phyloP scores from a whole-genome alignment of 495 filamentous ascomycete genomes.

The Rostrohypoxylon terebratum region DNA sequence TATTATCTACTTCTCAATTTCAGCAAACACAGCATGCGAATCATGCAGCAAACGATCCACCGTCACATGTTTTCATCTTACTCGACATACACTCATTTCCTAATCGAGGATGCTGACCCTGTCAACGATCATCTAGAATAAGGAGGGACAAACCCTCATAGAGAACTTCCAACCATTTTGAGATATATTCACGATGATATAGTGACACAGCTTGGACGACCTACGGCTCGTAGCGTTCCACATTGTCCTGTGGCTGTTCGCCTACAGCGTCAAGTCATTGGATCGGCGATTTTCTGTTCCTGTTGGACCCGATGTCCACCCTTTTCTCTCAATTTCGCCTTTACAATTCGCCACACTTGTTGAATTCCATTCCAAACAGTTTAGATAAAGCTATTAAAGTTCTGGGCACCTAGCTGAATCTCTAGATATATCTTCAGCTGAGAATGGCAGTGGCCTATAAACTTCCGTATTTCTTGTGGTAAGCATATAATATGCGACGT shows the following conservation, averaged over 20 bases:
- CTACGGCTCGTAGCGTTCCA: slow-evolving; percentile 24
- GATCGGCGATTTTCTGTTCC: slow-evolving; percentile 18
- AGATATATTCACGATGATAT: slow-evolving; percentile 22
- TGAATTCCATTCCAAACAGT: neutral
- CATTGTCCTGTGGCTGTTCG: slow-evolving; percentile 41
- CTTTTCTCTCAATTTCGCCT: slow-evolving; percentile 18
- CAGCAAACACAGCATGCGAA: slow-evolving; percentile 1
- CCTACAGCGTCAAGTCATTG: slow-evolving; percentile 46
- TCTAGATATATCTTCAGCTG: slow-evolving; percentile 10
- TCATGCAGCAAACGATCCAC: slow-evolving; percentile 7
- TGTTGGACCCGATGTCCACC: slow-evolving; percentile 22
- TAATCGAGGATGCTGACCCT: slow-evolving; percentile 4
- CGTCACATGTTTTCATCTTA: slow-evolving; percentile 2
- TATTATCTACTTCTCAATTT: neutral
- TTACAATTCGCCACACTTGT: neutral
- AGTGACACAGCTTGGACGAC: slow-evolving; percentile 37
- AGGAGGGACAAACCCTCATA: slow-evolving; percentile 8
- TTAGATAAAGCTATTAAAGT: neutral
- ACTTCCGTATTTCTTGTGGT: neutral
- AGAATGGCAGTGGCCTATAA: neutral
- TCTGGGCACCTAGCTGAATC: neutral
- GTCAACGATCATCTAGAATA: neutral
- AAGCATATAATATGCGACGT: neutral
- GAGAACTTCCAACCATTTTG: slow-evolving; percentile 3
- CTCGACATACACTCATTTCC: slow-evolving; percentile 8